These are phyloP conservation scores for Quercus lobata DNA, from an alignment of 331 rosid species.

Conservation along the genomic window DNA sequence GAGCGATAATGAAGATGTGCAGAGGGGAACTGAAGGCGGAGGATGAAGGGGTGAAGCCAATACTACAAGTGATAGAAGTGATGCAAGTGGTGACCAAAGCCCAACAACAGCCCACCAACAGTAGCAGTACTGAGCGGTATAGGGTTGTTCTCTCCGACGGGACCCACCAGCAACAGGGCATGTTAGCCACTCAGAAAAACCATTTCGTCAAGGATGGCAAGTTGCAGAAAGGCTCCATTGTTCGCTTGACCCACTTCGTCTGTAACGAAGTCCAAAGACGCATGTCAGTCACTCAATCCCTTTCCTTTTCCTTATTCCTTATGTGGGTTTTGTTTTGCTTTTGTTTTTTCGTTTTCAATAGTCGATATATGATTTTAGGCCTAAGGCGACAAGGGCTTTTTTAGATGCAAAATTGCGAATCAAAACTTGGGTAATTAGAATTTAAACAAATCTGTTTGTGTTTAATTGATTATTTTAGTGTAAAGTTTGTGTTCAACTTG, in stretches of 20 bases:
- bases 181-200: slow-evolving; percentile 74
- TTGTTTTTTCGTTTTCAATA: neutral
- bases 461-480: no score
- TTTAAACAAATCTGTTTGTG: no score
- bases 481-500: no score
- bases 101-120: slow-evolving; percentile 11
- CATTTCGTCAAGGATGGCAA: slow-evolving; percentile 35
- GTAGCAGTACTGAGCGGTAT: slow-evolving; percentile 45
- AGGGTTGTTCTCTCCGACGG: slow-evolving; percentile 73
- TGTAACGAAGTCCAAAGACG: slow-evolving; percentile 63
- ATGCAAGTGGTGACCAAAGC: slow-evolving; percentile 44
- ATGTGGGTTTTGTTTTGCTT: neutral
- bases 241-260: slow-evolving; percentile 44
- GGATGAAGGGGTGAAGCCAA: slow-evolving; percentile 33
- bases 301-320: neutral
- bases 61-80: slow-evolving; percentile 65
- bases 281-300: slow-evolving; percentile 32
- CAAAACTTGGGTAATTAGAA: no score
- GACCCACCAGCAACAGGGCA: slow-evolving; percentile 55
- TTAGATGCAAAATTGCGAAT: no score
- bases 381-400: no score
- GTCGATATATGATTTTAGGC: neutral
- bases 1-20: slow-evolving; percentile 52
- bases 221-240: slow-evolving; percentile 70
- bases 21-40: slow-evolving; percentile 24